Conservation (phyloP, 2,329 filamentous ascomycete genomes). For the Pleoardoris graminearum region DNA sequence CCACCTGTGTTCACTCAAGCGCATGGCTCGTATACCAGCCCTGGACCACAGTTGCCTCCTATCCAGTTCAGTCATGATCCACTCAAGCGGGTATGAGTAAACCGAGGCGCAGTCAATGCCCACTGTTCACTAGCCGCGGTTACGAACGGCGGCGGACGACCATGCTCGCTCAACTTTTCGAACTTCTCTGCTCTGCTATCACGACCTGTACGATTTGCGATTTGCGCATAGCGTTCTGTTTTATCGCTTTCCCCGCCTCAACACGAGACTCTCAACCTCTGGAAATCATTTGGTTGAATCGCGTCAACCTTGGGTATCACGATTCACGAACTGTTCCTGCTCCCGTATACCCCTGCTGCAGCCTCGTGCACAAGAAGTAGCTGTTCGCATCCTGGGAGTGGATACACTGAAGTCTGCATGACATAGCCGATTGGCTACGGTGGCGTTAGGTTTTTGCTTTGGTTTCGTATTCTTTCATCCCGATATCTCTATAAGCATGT, state of each 20-base stretch:
- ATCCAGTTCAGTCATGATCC: conserved; percentile 2
- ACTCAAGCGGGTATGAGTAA: neutral
- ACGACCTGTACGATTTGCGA: conserved; percentile 4
- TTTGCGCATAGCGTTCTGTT: conserved; percentile 7
- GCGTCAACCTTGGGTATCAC: conserved; percentile 9
- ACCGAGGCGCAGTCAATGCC: conserved; percentile 6
- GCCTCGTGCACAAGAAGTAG: conserved; percentile 1
- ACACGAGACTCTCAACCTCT: neutral
- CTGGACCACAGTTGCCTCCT: conserved; percentile 2
- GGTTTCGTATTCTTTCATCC: neutral
- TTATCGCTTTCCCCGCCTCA: conserved; percentile 2
- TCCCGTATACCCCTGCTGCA: conserved; percentile 5
- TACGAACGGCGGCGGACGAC: neutral
- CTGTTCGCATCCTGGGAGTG: conserved; percentile 2
- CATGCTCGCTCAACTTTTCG: neutral
- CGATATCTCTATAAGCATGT: neutral
- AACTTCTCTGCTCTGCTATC: neutral
- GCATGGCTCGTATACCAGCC: neutral
- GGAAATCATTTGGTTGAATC: neutral
- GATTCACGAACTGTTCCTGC: conserved; percentile 1
- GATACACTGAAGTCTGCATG: conserved; percentile 3
- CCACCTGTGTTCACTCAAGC: conserved; percentile 4
- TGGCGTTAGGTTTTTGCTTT: conserved; percentile 3
- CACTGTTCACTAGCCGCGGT: neutral
- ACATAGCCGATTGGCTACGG: conserved; percentile 4